Percentiles rank a stretch among this genome's conserved stretches.
Evolutionary conservation across 257 asterid species (phyloP).

Genomic region (Solanum pennellii): DNA sequence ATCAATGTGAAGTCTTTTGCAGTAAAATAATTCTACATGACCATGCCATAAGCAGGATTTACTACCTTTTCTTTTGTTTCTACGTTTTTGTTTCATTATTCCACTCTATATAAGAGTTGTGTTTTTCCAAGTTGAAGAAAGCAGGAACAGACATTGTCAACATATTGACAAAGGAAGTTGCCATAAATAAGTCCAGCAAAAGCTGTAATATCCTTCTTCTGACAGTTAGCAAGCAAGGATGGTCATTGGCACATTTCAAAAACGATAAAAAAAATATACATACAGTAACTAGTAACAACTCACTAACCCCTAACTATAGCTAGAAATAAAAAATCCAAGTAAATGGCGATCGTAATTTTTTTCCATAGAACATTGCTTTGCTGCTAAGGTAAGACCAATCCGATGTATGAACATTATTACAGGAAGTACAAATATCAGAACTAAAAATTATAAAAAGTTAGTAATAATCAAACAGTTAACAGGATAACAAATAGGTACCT

Average conservation of each 20-base stretch:
- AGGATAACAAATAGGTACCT: conserved; percentile 7
- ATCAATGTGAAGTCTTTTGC: neutral
- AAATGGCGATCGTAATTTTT: neutral
- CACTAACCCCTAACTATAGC: neutral
- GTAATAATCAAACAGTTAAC: neutral
- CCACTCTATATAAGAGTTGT: neutral
- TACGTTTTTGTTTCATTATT: neutral
- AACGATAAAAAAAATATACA: neutral
- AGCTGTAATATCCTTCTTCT: neutral
- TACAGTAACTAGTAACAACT: neutral
- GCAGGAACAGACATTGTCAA: neutral
- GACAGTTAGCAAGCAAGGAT: neutral
- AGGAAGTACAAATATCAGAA: neutral
- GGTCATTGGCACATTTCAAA: neutral
- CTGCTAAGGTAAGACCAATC: neutral
- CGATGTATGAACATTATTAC: neutral
- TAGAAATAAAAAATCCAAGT: neutral
- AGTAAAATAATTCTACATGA: neutral
- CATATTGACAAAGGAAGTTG: neutral
- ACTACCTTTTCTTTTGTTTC: neutral
- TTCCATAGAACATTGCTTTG: neutral
- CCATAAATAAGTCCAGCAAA: neutral
- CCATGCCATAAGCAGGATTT: neutral
- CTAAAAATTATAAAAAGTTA: neutral
- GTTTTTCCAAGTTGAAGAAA: neutral